Evolutionary conservation across 306 rosid species (phyloP), one percentile per base, ranked within the genome.

Genomic region (Cicer yamashitae): DNA sequence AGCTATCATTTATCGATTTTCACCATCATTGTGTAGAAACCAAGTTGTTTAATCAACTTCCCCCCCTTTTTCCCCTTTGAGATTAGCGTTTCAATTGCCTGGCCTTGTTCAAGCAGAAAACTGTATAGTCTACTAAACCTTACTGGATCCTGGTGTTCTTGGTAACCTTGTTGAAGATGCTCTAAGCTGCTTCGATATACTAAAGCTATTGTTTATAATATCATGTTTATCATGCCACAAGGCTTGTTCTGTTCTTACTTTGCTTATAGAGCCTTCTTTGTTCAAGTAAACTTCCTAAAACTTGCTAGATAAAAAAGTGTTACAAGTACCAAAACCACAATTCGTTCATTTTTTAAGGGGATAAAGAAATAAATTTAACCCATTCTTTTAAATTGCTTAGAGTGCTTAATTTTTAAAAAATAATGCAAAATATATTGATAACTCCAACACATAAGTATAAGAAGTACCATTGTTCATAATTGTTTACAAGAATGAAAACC

Each of bases 111-210:
- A 69, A 43, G 25, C 17, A 68, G 57, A 78, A 60, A 73, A 70
- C 8, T 77, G 76, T 64, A 69, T 39, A 77, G 18, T 45, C 4
- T 76, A 53, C 14, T 76, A 67, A 76, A 72, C 63, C 52, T 25
- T 81, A 9, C 46, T 64, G 30, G 45, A 53, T 53, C 56, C 37
- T 71, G 40, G 9, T 82, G 53, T 47, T 71, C 51, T 64, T 20
- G 41, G 7, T 68, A 48, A 64, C 65, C 39, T 6, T 57, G 51
- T 68, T 67, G 51, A 67, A 11, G 22, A 67, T 69, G 50, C 40
- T 20, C 57, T 13, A 43, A 59, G 39, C 17, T 73, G 15, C 40
- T 72, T 25, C 25, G 11, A 8, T 40, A 18, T 71, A 50, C 44
- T 30, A n/a, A 12, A 9, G 71, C 1, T 48, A 18, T 64, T 57